Base-by-base conservation (phyloP, 345 rosid species). In the Erysimum cheiranthoides region DNA sequence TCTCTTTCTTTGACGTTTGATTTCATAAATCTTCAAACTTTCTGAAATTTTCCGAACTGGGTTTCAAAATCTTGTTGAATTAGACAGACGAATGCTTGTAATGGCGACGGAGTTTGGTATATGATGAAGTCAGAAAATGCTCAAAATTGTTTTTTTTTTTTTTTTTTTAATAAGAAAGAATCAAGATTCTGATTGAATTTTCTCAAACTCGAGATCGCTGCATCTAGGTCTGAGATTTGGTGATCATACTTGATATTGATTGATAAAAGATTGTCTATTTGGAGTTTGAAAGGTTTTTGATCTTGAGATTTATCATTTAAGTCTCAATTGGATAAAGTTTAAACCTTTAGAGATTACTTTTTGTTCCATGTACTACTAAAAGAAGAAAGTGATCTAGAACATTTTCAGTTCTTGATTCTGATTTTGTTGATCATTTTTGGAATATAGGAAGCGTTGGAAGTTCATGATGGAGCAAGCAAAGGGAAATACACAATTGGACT, bases 401-500 rank as follows among this genome's bases (percentile, higher is more conserved):
- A 6, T n/a, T 45, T 5, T 5, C 0, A 34, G 32, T 56, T 35
- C 35, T 73, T 63, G 47, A 68, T 39, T 34, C 4, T 60, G 17
- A 34, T 52, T 32, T 49, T 75, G 21, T 16, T 68, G 34, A 21
- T 60, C 4, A 0, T 14, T 28, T 43, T 42, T 70, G 38, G 0
- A 61, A 52, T 39, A 74, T 73, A 96, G 99, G 99, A 87, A 84
- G 91, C 92, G 5, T 66, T 96, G 78, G 99, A 96, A 86, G 90
- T 68, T 73, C 95, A 93, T 85, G 99, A 96, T 81, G 98, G 97
- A 27, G 97, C 88, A 40, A 88, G 99, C 84, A 96, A 90, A 82
- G 99, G 99, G 36, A 96, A 96, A 74, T 96, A 96, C 82, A 96
- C 98, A 2, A 91, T 96, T 63, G 99, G 99, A 47, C 98, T 96